Evolutionary conservation across 352 stramenopile genomes (phyloP).

Genomic region (Globisporangium barbulae): DNA sequence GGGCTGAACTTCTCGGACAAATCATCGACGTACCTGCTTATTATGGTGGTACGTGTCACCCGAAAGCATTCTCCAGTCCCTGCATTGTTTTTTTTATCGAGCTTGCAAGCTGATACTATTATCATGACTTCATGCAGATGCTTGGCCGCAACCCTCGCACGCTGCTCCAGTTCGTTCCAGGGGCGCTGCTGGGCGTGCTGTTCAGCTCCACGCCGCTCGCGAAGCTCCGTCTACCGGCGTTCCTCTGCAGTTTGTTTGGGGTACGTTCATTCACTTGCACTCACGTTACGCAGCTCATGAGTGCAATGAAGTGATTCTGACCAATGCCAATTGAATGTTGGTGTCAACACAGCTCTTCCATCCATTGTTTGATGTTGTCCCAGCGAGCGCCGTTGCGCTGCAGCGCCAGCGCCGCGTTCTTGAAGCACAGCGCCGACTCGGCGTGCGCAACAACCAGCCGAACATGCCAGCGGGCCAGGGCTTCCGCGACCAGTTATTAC

Average conservation of each 20-base stretch:
- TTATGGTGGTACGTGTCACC: conserved; percentile 53
- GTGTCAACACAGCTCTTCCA: conserved; percentile 38
- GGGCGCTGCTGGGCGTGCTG: conserved; percentile 54
- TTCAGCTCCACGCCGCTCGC: conserved; percentile 70
- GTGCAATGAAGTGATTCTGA: not conserved
- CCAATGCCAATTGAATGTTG: not conserved
- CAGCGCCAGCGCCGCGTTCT: conserved; percentile 71
- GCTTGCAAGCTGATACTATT: not conserved
- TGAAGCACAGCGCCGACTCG: conserved; percentile 68
- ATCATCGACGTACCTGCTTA: conserved; percentile 67
- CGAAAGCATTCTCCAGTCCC: not conserved
- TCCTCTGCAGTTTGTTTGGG: conserved; percentile 59
- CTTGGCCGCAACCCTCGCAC: conserved; percentile 54
- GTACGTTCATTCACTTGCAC: conserved; percentile 21
- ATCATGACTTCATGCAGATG: conserved; percentile 28
- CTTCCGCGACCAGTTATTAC: conserved; percentile 80
- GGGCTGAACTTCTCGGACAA: conserved; percentile 84
- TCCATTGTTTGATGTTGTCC: conserved; percentile 80
- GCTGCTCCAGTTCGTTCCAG: conserved; percentile 57
- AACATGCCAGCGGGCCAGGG: conserved; percentile 42
- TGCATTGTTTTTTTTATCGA: not conserved
- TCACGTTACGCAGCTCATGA: not conserved
- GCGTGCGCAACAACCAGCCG: conserved; percentile 40
- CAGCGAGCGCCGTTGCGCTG: conserved; percentile 50
- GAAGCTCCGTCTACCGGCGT: conserved; percentile 68